Base-by-base conservation (phyloP, 163 green algal species). In the Volvox carteri region DNA sequence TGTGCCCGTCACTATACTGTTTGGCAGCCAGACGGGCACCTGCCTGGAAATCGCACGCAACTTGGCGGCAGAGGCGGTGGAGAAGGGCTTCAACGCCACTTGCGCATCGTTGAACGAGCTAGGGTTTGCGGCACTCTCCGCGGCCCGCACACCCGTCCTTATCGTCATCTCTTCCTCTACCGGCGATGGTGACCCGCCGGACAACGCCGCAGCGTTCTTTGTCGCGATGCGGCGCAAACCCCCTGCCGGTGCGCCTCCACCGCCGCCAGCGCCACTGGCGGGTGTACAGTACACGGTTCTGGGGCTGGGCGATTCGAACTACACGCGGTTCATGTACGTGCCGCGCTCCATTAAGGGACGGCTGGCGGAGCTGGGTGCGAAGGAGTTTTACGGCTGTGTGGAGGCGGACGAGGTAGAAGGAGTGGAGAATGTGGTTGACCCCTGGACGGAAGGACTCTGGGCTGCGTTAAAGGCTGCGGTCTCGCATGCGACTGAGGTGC, bases 331-430 rank as follows among this genome's bases (percentile, higher is more conserved):
- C 93, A 98, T 98, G 95, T 72, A 90, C 18, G 95, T 99, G 37
- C 93, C 97, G 0, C 93, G 97, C 5, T 70, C 89, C 8, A 93
- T 99, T 37, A 92, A 92, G 8, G 91, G 74, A 35, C 87, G 87
- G 67, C 92, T 99, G 39, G 44, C 88, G 35, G 96, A 98, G 33
- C 87, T 99, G 73, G 98, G 98, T 18, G 97, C 95, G 0, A 80
- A 80, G n/a, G 81, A 80, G n/a, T 98, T 98, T 88, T 97, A 97
- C 76, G 50, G 88, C 11, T 88, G 52, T 12, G 87, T 48, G 19
- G 98, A 99, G 87, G 97, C 96, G 30, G 97, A 99, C 88, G 98
- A 99, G 93, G 98, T 99, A 62, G 97, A 99, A 56, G 98, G 97
- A 3, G 72, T 99, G 28, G 97, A 99, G 86, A 88, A 92, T 12